Evolutionary conservation across 2,329 filamentous ascomycete genomes (phyloP).

Genomic region (Leptosphaerulina australis): DNA sequence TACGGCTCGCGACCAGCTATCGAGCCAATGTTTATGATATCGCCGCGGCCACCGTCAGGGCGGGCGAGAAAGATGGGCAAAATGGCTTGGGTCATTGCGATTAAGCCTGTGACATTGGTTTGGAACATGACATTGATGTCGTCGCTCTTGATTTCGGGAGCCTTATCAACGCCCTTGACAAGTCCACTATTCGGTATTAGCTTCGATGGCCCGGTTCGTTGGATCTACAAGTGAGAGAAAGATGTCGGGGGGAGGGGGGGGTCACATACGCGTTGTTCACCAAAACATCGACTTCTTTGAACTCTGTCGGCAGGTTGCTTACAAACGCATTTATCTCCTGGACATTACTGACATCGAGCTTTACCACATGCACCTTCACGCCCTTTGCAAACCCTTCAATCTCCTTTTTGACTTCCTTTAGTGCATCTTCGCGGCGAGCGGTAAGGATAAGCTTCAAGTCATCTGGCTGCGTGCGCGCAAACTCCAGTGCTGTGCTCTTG

Average conservation of each 20-base stretch:
- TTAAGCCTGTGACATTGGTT: constrained; percentile 92
- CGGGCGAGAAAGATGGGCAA: constrained; percentile 77
- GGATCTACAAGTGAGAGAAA: background rate
- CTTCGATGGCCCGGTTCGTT: no score
- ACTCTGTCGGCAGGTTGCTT: constrained; percentile 75
- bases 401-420: constrained; percentile 76
- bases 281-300: constrained; percentile 81
- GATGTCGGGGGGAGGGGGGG: background rate
- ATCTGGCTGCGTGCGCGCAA: constrained; percentile 81
- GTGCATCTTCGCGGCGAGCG: constrained; percentile 79
- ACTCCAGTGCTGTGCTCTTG: constrained; percentile 81
- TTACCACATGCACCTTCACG: constrained; percentile 78
- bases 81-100: constrained; percentile 94
- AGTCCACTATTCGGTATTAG: no score
- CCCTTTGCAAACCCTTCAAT: constrained; percentile 76
- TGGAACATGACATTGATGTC: constrained; percentile 88
- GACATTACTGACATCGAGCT: constrained; percentile 84
- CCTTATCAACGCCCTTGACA: constrained; percentile 85
- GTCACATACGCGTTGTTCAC: constrained; percentile 91
- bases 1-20: constrained; percentile 92
- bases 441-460: constrained; percentile 85
- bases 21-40: constrained; percentile 94
- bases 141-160: constrained; percentile 78
- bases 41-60: constrained; percentile 75
- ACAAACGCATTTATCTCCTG: constrained; percentile 78